These are phyloP conservation scores for Hippophae gyantsensis DNA, from an alignment of 306 rosid genomes.

Conservation along the genomic window DNA sequence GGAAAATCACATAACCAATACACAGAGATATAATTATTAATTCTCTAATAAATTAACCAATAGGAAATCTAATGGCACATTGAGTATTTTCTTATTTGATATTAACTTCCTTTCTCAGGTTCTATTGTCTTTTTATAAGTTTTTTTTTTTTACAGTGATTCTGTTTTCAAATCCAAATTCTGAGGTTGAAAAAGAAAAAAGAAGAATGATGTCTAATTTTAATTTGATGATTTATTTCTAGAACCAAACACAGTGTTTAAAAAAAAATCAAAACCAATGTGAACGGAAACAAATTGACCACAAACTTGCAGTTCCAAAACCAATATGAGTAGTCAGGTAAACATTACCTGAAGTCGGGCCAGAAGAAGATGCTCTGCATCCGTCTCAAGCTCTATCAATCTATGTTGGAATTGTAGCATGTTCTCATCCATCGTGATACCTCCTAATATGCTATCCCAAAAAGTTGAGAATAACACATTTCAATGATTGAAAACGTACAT, in stretches of 20 bases:
- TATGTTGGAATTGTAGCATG: conserved; percentile 37
- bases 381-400: conserved; percentile 51
- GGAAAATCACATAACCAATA: neutral
- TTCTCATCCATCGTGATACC: conserved; percentile 41
- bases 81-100: neutral
- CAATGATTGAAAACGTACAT: no score
- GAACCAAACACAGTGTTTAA: neutral
- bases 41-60: no score
- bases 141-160: neutral
- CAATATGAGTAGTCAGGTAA: no score
- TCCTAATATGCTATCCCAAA: neutral
- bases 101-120: no score
- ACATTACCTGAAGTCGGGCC: conserved; percentile 56
- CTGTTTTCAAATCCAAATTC: conserved; percentile 3
- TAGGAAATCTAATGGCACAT: neutral
- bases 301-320: no score
- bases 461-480: no score
- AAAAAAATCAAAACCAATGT: neutral
- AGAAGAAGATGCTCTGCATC: conserved; percentile 76
- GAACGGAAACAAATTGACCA: no score
- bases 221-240: neutral
- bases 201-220: no score
- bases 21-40: neutral
- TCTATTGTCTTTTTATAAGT: neutral
- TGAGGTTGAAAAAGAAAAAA: no score